Base-by-base conservation (phyloP, 768 basidiomycete species). In the Termitomyces titanicus region DNA sequence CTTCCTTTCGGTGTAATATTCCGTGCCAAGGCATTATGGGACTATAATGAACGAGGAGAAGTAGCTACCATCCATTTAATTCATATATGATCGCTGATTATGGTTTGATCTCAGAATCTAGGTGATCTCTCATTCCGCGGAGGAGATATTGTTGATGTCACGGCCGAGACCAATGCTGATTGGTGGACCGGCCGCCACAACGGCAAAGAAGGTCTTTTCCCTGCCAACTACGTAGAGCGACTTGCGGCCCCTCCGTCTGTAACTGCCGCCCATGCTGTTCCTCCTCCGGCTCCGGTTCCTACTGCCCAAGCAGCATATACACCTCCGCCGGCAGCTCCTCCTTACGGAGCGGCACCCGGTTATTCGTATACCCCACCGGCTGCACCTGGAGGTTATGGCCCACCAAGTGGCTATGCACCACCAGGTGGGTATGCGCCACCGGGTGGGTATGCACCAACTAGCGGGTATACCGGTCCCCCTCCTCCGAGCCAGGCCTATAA, bases 131-230 rank as follows among this genome's bases (percentile, higher is more conserved):
- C 82, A 0, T 94, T 95, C 76, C 70, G 70, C 20, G 70, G 78
- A 2, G 92, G 89, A 3, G 90, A 94, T 64, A 74, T 81, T 27
- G 81, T 95, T 62, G 86, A 91, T 53, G 75, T 95, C 27, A 63
- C 86, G 27, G 79, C 81, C 25, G 85, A 92, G 64, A 88, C 81
- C 47, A 90, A 92, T 57, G 66, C 71, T 5, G 91, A 94, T 66
- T 95, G 93, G 93, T 95, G 92, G 92, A 81, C 79, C 9, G 92
- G 92, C n/a, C 78, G 71, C 57, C 64, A 72, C 53, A 79, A 81
- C 38, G 84, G 84, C 25, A 77, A 70, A 53, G 77, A 83, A 58
- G 92, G 85, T 17, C 74, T 92, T 33, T 92, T 94, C 71, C 92
- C 92, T 0, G 77, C 86, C 18, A 84, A 82, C 60, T 79, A 89